Percentiles rank a stretch among this genome's conserved stretches.
phyloP scores from a whole-genome alignment of 202 grass and related monocot genomes.

The Cymbopogon flexuosus region DNA sequence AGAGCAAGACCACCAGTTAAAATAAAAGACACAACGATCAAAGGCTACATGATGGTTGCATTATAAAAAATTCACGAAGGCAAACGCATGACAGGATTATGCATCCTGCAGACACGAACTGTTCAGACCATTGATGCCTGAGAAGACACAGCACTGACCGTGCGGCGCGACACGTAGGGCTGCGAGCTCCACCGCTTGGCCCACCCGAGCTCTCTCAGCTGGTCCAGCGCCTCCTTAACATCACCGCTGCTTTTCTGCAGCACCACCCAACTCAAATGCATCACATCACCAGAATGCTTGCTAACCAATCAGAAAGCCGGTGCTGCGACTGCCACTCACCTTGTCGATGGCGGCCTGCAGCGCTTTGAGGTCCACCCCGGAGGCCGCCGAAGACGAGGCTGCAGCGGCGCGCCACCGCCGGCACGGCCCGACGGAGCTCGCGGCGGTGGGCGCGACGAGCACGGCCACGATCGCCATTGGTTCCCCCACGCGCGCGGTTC shows the following conservation, averaged over 20 bases:
- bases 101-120: background rate
- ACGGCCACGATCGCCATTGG: constrained; percentile 48
- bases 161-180: constrained; percentile 89
- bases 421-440: background rate
- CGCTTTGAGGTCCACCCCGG: constrained; percentile 63
- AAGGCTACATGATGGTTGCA: background rate
- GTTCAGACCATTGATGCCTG: background rate
- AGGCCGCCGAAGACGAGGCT: constrained; percentile 55
- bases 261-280: background rate
- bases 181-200: constrained; percentile 88
- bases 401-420: constrained; percentile 44
- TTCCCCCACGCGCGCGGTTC: background rate
- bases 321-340: constrained; percentile 29
- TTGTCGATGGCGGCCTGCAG: constrained; percentile 74
- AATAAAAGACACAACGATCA: too few relatives aligned
- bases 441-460: constrained; percentile 12
- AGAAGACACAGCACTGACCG: constrained; percentile 55
- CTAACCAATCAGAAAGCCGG: background rate
- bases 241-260: constrained; percentile 61
- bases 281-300: background rate
- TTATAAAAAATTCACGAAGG: background rate
- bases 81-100: constrained; percentile 2
- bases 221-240: constrained; percentile 59
- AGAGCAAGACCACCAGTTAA: background rate
- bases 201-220: constrained; percentile 70